A percentile compares a stretch with the other conserved stretches of the same genome.
Conservation (phyloP, 306 rosid genomes). For the Vigna trinervia region DNA sequence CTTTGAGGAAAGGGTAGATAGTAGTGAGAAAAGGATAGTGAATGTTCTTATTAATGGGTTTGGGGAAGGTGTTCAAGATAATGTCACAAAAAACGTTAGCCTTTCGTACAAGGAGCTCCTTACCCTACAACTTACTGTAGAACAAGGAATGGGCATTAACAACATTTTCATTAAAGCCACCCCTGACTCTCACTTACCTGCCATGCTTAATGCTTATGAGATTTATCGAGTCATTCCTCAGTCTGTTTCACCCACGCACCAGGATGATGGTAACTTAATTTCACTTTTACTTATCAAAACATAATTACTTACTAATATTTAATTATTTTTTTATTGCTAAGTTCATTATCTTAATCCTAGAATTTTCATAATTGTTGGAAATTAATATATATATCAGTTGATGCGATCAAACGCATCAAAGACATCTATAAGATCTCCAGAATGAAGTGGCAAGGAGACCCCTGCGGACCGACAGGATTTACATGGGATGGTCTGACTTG, state of each 20-base stretch:
- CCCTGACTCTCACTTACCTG: neutral
- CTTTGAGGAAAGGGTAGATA: neutral
- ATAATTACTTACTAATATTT: no score
- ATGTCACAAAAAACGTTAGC: neutral
- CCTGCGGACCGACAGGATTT: neutral
- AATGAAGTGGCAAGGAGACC: constrained; percentile 22
- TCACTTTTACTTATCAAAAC: no score
- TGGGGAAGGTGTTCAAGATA: neutral
- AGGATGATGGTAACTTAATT: neutral
- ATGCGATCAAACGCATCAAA: neutral
- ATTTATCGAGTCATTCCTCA: neutral
- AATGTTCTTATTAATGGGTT: neutral
- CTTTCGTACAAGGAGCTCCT: neutral
- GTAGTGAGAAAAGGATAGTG: constrained; percentile 6
- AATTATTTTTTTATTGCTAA: neutral
- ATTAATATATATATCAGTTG: neutral
- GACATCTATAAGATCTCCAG: neutral
- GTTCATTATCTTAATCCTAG: neutral
- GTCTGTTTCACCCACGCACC: constrained; percentile 7
- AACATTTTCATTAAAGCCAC: neutral
- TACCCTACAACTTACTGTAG: neutral
- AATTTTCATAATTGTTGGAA: neutral
- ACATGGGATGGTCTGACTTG: constrained; percentile 9
- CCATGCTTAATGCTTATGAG: constrained; percentile 39
- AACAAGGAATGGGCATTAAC: neutral